A percentile compares a stretch with the other conserved stretches of the same genome.
Evolutionary conservation across 2,329 filamentous ascomycete species (phyloP).

Genomic region (Aspergillus sp.): DNA sequence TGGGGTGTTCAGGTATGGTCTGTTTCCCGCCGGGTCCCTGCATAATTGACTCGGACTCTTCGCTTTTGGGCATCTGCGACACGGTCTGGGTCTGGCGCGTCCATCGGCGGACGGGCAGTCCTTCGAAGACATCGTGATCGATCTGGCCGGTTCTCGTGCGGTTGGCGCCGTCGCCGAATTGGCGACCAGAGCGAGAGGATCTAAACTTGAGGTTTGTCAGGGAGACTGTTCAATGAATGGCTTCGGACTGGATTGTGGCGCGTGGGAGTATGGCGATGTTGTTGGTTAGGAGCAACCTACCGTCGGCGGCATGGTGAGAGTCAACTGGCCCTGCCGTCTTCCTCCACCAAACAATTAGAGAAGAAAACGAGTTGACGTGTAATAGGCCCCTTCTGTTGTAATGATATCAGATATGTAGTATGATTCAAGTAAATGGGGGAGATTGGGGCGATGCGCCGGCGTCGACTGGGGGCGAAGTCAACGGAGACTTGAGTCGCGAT

Average conservation of each 20-base stretch:
- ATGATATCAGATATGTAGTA: background rate
- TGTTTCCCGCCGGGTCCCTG: constrained; percentile 26
- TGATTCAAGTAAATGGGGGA: background rate
- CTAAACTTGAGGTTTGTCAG: constrained; percentile 46
- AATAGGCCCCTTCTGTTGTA: background rate
- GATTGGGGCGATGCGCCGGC: constrained; percentile 1
- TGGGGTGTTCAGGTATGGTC: constrained; percentile 68
- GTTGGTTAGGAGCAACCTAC: constrained; percentile 23
- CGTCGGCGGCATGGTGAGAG: constrained; percentile 32
- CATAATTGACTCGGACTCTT: constrained; percentile 47
- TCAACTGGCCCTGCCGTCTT: constrained; percentile 7
- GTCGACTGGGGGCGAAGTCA: constrained; percentile 1
- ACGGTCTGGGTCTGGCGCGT: constrained; percentile 68
- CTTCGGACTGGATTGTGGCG: background rate
- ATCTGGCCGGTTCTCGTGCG: constrained; percentile 47
- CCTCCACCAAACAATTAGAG: constrained; percentile 5
- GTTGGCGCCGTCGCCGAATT: constrained; percentile 48
- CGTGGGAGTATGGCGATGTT: background rate
- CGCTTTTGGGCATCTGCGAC: constrained; percentile 62
- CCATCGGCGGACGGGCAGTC: constrained; percentile 89
- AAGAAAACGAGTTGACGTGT: background rate
- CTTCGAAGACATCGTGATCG: constrained; percentile 67
- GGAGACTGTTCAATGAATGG: background rate
- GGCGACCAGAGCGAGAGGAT: constrained; percentile 56
- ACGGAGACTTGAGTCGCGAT: constrained; percentile 8